phyloP scores from a whole-genome alignment of 2,329 filamentous ascomycete species.

The Fusarium gaditjirri region DNA sequence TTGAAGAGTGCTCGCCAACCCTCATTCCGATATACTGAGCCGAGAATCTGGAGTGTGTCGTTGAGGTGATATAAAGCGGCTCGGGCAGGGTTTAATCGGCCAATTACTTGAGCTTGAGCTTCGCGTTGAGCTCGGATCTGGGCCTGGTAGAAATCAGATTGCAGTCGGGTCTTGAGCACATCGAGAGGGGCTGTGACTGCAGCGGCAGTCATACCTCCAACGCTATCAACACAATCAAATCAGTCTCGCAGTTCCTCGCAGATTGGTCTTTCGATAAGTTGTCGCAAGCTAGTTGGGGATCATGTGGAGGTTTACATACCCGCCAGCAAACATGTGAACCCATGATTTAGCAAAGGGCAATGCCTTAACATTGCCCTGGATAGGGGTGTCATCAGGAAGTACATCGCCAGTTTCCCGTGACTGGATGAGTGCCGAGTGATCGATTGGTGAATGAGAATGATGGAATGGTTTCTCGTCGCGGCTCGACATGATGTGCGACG shows the following conservation, averaged over 20 bases:
- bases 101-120: constrained; percentile 62
- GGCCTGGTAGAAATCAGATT: constrained; percentile 93
- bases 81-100: constrained; percentile 68
- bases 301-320: constrained; percentile 63
- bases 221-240: constrained; percentile 57
- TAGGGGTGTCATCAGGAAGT: constrained; percentile 55
- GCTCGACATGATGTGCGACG: constrained; percentile 44
- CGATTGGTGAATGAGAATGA: constrained; percentile 45
- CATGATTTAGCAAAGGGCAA: constrained; percentile 78
- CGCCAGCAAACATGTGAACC: constrained; percentile 92
- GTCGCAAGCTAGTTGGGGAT: neutral
- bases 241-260: constrained; percentile 13
- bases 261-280: neutral
- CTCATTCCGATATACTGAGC: constrained; percentile 81
- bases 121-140: constrained; percentile 77
- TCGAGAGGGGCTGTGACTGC: constrained; percentile 95
- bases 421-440: constrained; percentile 60
- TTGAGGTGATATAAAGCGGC: constrained; percentile 78
- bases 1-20: constrained; percentile 92
- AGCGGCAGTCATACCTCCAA: constrained; percentile 90
- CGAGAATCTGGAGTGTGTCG: constrained; percentile 88
- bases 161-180: constrained; percentile 90
- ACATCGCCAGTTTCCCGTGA: constrained; percentile 71
- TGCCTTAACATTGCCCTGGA: constrained; percentile 50
- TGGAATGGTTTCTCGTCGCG: constrained; percentile 49